Evolutionary conservation across 768 basidiomycete genomes (phyloP), one percentile per base, ranked within the genome.

Genomic region (Candolleomyces efflorescens): DNA sequence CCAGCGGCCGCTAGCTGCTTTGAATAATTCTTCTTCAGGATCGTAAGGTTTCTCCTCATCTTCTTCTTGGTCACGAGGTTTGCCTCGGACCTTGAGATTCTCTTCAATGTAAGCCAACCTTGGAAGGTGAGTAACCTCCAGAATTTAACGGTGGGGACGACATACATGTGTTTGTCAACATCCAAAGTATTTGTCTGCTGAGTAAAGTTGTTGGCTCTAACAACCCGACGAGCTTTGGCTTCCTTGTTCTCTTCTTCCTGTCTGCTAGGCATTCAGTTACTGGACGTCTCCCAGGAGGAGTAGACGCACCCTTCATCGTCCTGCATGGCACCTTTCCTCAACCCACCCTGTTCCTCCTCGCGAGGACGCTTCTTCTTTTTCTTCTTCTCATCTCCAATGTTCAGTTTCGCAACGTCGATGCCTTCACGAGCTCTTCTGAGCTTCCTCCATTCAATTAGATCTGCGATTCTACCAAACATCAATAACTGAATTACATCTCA

Each of bases 51-150:
- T 71, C 1, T 73, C 68, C 10, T 77, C 67, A 22, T 78, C 77
- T 3, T 76, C 75, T 5, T 71, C 72, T 5, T 79, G 76, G 13
- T 86, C 81, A 22, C 73, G 71, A 32, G 78, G 72, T 68, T 73
- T 84, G 56, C 86, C 82, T 3, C 86, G 86, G 32, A 92, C 81
- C 68, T 82, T 87, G 60, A 99, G 77, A 69, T 97, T 98, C 66
- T 91, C 86, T 65, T 98, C 97, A 51, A 99, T 98, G 67, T 96
- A 98, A 1, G 90, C 92, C 90, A 98, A 94, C 96, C 94, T 95
- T 63, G 5, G 36, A 43, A 50, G 10, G 18, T 37, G 12, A 49
- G 55, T 36, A 46, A 26, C 15, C 12, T 52, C 32, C 26, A 24
- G 5, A 36, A 23, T 37, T 32, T 18, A 39, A 37, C n/a, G 26